Percentiles rank a stretch among this genome's conserved stretches.
Conservation (phyloP, 371 early-diverging fungal genomes). For the Blastocladiella emersonii region DNA sequence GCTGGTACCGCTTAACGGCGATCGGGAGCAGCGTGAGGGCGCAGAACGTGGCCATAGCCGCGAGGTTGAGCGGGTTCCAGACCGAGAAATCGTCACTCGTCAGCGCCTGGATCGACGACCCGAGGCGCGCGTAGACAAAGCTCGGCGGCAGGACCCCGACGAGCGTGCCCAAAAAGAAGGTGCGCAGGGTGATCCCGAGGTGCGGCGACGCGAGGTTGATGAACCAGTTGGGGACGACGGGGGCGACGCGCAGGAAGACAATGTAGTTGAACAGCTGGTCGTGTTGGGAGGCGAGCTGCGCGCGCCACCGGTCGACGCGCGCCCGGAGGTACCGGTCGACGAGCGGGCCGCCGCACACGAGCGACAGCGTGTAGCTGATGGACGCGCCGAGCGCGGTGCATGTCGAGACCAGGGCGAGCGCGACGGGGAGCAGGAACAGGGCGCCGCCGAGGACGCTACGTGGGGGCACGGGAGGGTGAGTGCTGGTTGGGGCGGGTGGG, state of each 20-base stretch:
- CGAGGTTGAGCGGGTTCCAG: neutral
- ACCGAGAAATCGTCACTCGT: neutral
- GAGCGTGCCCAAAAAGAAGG: neutral
- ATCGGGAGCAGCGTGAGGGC: neutral
- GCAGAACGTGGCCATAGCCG: neutral
- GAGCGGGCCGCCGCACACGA: neutral
- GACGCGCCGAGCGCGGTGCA: conserved; percentile 1
- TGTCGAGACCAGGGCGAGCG: neutral
- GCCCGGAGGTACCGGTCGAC: neutral
- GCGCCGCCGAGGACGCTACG: conserved; percentile 1
- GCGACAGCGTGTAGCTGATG: neutral
- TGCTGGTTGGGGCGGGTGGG: neutral
- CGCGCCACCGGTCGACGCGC: neutral
- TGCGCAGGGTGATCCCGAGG: neutral
- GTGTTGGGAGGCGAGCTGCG: neutral
- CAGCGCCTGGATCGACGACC: neutral
- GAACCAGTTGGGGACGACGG: conserved; percentile 2
- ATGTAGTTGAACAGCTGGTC: neutral
- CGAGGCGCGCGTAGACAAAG: neutral
- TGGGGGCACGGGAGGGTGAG: neutral
- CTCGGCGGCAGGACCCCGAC: neutral
- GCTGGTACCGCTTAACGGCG: neutral
- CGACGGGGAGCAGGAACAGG: neutral
- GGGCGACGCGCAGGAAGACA: conserved; percentile 1
- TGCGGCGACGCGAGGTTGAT: conserved; percentile 1